Conservation (phyloP, 495 filamentous ascomycete genomes). For the Penicillium alfredii region DNA sequence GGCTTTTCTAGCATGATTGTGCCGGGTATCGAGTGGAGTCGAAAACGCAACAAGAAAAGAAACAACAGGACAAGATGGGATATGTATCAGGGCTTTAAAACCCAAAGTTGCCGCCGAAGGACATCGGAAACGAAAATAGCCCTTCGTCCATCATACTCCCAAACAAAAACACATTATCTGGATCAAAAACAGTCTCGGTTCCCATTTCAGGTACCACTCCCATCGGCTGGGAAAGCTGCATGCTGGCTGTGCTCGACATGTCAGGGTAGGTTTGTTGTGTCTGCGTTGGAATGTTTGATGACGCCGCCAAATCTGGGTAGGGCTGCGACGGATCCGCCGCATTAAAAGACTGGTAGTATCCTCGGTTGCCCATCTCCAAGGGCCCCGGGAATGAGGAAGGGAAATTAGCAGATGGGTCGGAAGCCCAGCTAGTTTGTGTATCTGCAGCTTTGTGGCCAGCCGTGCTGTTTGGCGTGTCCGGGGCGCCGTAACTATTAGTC, state of each 20-base stretch:
- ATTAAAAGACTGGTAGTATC: slow-evolving; percentile 13
- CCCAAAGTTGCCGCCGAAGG: slow-evolving; percentile 22
- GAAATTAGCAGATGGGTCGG: neutral
- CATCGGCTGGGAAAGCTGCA: slow-evolving; percentile 12
- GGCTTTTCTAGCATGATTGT: too few species aligned
- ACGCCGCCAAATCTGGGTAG: slow-evolving; percentile 4
- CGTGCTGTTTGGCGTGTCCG: too few species aligned
- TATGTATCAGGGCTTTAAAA: too few species aligned
- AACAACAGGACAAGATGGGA: too few species aligned
- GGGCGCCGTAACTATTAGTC: too few species aligned
- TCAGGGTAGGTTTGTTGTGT: slow-evolving; percentile 11
- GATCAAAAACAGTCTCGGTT: slow-evolving; percentile 20
- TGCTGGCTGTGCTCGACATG: slow-evolving; percentile 8
- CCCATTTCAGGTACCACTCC: slow-evolving; percentile 27
- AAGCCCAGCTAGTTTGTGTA: slow-evolving; percentile 1
- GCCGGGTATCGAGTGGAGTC: too few species aligned
- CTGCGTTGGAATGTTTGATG: neutral
- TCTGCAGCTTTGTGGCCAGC: neutral
- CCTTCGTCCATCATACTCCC: slow-evolving; percentile 36
- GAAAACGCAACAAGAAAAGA: too few species aligned
- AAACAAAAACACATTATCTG: slow-evolving; percentile 29
- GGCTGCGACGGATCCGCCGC: slow-evolving; percentile 3
- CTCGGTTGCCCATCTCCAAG: slow-evolving; percentile 6
- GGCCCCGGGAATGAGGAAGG: neutral
- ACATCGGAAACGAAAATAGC: slow-evolving; percentile 29